Conservation (phyloP, 2,329 filamentous ascomycete genomes). For the Ampelomyces quisqualis region DNA sequence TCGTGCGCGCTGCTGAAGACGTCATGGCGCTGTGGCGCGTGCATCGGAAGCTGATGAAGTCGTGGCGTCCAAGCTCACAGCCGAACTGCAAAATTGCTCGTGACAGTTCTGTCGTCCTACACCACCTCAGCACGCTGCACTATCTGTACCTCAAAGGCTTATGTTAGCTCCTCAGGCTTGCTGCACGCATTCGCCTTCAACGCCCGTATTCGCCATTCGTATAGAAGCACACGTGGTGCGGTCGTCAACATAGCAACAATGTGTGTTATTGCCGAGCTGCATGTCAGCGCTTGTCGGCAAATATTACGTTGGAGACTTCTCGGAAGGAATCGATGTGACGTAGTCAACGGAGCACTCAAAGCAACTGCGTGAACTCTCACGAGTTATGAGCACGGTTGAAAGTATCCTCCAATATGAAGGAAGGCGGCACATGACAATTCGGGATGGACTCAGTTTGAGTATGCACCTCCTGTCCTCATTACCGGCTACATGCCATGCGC, state of each 20-base stretch:
- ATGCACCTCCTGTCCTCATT: conserved; percentile 17
- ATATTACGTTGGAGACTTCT: too few species aligned
- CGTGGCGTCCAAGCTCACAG: conserved; percentile 13
- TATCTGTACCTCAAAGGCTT: too few species aligned
- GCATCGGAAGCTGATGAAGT: conserved; percentile 12
- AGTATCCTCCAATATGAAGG: conserved; percentile 30
- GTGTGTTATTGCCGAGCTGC: too few species aligned
- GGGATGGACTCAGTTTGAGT: conserved; percentile 20
- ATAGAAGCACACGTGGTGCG: too few species aligned
- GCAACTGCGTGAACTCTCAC: conserved; percentile 30
- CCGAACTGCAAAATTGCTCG: conserved; percentile 23
- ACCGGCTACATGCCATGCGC: conserved; percentile 16
- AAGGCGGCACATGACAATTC: conserved; percentile 13
- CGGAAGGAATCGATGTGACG: too few species aligned
- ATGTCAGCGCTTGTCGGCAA: too few species aligned
- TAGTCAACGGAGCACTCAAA: conserved; percentile 28
- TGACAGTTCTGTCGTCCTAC: conserved; percentile 8
- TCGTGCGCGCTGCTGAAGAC: conserved; percentile 15
- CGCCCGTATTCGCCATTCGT: too few species aligned
- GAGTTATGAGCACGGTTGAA: conserved; percentile 34
- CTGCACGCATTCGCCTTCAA: too few species aligned
- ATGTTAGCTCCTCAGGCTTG: too few species aligned
- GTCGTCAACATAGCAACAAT: too few species aligned
- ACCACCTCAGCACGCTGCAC: conserved; percentile 2
- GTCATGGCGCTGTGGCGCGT: conserved; percentile 24